Evolutionary conservation across 768 basidiomycete genomes (phyloP).

Genomic region (Russula sp.): DNA sequence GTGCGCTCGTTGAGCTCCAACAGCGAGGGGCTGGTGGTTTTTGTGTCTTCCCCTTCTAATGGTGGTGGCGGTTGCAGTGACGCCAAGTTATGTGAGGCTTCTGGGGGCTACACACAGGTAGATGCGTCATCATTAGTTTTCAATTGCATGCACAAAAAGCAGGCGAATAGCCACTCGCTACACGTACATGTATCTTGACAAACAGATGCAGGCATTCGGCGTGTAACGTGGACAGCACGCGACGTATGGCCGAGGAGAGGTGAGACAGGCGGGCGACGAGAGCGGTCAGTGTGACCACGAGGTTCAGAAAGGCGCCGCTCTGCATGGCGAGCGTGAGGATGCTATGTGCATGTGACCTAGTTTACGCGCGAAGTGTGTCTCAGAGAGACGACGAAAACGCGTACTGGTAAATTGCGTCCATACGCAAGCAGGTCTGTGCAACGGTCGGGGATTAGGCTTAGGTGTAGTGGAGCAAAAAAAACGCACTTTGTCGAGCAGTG

Average conservation of each 20-base stretch:
- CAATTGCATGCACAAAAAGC: background rate
- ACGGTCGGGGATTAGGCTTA: background rate
- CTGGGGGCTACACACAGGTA: background rate
- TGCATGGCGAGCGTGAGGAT: constrained; percentile 59
- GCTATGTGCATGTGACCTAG: constrained; percentile 35
- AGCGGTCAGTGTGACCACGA: constrained; percentile 54
- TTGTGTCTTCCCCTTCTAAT: background rate
- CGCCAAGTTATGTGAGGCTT: background rate
- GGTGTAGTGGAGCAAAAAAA: background rate
- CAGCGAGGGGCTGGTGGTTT: background rate
- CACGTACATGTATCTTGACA: constrained; percentile 8
- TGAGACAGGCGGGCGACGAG: constrained; percentile 48
- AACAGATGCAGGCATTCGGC: constrained; percentile 5
- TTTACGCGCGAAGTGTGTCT: background rate
- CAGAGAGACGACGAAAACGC: background rate
- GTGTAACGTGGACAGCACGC: constrained; percentile 1
- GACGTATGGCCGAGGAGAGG: constrained; percentile 2
- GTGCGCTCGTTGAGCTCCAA: background rate
- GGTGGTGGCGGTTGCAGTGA: background rate
- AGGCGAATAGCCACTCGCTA: background rate
- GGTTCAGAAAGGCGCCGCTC: constrained; percentile 63
- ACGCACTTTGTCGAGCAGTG: constrained; percentile 44
- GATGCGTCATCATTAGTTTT: background rate
- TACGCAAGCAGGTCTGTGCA: constrained; percentile 39
- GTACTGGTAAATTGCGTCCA: constrained; percentile 50